Base-by-base conservation (phyloP, 805 yeast genomes). In the Candida saitoana region DNA sequence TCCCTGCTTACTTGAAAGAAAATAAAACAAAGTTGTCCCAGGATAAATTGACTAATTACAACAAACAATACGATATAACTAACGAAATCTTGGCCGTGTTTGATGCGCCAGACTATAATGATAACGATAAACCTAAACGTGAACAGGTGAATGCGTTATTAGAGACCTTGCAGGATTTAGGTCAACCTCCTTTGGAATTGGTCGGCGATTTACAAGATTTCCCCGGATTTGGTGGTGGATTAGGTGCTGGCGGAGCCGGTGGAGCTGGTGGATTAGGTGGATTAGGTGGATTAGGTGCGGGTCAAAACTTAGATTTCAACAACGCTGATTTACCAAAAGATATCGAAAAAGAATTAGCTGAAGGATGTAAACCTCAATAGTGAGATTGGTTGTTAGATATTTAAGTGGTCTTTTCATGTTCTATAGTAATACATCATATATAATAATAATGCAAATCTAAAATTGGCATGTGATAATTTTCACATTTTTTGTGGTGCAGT, bases 151-250 rank as follows among this genome's bases (percentile, higher is more conserved):
- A 80, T 41, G 51, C 59, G 5, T 74, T 78, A 47, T 71, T 87
- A 66, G 90, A 84, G 52, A 71, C 73, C n/a, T 68, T 81, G 58
- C 86, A 87, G 59, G 82, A 76, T 37, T 64, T 84, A 22, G 95
- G 95, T 0, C 80, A 86, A 55, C 95, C 95, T 2, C 96, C 96
- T 4, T 58, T 73, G 11, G 95, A 85, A 39, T 67, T 87, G 29
- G 77, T 83, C 46, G 86, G 84, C 19, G 82, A 76, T 47, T 67
- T 70, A 36, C 67, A 63, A 43, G 74, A 65, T 43, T 65, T 71
- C 59, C 73, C 75, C 12, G 73, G 70, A 2, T 67, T 67, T 62
- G 65, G 74, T 4, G 69, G 67, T 18, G 14, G 62, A 68, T 22
- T 22, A 22, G n/a, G n/a, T n/a, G n/a, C n/a, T n/a, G n/a, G n/a